phyloP scores from a whole-genome alignment of 1,284 basidiomycete species.

The Chalciporus sp. region DNA sequence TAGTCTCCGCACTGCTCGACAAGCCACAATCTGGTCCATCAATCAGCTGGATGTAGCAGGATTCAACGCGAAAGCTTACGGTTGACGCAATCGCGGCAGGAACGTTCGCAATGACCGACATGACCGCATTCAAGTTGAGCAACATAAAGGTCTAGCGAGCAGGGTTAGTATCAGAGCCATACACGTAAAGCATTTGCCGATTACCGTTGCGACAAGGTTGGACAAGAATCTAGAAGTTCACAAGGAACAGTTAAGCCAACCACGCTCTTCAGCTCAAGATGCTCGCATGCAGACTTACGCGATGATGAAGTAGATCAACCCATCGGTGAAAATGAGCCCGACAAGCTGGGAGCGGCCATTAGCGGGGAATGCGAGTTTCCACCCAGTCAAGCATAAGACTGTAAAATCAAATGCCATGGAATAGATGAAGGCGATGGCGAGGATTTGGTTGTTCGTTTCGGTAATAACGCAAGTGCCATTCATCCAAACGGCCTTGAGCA shows the following conservation, averaged over 20 bases:
- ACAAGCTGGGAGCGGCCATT: constrained; percentile 57
- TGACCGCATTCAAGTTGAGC: constrained; percentile 68
- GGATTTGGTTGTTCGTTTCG: constrained; percentile 54
- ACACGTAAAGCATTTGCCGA: constrained; percentile 8
- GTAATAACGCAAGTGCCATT: constrained; percentile 56
- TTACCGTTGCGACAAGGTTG: constrained; percentile 66
- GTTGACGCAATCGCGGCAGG: constrained; percentile 70
- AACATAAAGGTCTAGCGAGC: constrained; percentile 63
- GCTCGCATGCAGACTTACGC: constrained; percentile 51
- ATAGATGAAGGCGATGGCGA: constrained; percentile 70
- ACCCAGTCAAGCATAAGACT: constrained; percentile 61
- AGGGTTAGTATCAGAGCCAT: constrained; percentile 1
- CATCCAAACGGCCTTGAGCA: constrained; percentile 60
- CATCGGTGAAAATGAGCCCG: constrained; percentile 67
- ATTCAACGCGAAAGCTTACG: constrained; percentile 38
- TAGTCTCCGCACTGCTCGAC: constrained; percentile 66
- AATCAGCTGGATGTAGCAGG: not conserved
- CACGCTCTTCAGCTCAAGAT: not conserved
- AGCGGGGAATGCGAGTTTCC: constrained; percentile 52
- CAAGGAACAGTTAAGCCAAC: constrained; percentile 1
- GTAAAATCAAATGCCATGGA: constrained; percentile 72
- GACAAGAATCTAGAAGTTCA: constrained; percentile 53
- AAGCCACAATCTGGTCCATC: constrained; percentile 62
- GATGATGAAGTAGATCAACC: constrained; percentile 72
- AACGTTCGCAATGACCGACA: constrained; percentile 76